Percentiles rank a stretch among this genome's conserved stretches.
These are phyloP conservation scores for Stereum hirsutum DNA, from an alignment of 1,284 basidiomycete species.

Conservation along the genomic window DNA sequence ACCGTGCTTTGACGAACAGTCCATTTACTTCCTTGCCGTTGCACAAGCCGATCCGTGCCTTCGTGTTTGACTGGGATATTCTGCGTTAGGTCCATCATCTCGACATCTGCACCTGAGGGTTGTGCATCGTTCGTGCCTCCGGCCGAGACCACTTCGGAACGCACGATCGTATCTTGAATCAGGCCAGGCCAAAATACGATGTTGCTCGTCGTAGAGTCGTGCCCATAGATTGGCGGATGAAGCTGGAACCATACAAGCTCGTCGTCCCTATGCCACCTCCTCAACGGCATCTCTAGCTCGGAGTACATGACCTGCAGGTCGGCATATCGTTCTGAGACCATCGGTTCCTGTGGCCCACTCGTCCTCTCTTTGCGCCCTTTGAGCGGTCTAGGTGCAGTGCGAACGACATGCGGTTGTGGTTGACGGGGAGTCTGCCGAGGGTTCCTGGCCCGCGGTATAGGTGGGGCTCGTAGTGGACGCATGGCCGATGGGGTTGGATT, in stretches of 20 bases:
- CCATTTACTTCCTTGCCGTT: too few species aligned
- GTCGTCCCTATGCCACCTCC: constrained; percentile 53
- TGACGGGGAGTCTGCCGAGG: constrained; percentile 12
- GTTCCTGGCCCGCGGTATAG: constrained; percentile 10
- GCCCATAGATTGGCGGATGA: constrained; percentile 35
- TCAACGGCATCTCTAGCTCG: constrained; percentile 27
- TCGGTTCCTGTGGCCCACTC: constrained; percentile 36
- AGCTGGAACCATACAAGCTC: constrained; percentile 72
- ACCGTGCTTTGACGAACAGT: constrained; percentile 41
- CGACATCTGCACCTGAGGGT: neutral
- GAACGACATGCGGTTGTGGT: constrained; percentile 43
- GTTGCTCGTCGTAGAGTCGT: constrained; percentile 25
- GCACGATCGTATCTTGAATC: constrained; percentile 48
- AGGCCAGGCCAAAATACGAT: constrained; percentile 69
- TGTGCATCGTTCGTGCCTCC: neutral
- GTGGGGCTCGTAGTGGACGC: neutral
- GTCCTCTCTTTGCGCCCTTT: too few species aligned
- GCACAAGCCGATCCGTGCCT: constrained; percentile 19
- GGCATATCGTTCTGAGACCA: constrained; percentile 46
- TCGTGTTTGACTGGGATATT: constrained; percentile 6
- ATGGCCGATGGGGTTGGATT: constrained; percentile 4
- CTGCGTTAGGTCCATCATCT: constrained; percentile 3
- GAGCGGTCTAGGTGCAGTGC: constrained; percentile 34
- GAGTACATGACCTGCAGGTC: constrained; percentile 47
- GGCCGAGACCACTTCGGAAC: constrained; percentile 20